A percentile compares a stretch with the other conserved stretches of the same genome.
These are phyloP conservation scores for Kurtzmaniella cleridarum DNA, from an alignment of 805 yeast species.

Conservation along the genomic window DNA sequence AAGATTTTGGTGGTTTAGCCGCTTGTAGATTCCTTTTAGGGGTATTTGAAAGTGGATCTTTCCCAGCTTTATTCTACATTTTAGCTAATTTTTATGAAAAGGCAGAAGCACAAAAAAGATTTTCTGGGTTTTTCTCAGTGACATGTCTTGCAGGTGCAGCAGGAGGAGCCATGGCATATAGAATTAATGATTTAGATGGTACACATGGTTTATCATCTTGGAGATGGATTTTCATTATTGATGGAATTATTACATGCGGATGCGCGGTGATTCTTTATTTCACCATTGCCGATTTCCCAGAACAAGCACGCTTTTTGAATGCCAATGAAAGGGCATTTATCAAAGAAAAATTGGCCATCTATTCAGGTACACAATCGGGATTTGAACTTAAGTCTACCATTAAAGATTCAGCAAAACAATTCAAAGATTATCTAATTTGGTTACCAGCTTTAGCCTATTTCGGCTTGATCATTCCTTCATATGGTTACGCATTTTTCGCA, in stretches of 20 bases:
- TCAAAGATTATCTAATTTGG: conserved; percentile 58
- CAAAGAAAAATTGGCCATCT: conserved; percentile 54
- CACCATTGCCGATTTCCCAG: conserved; percentile 67
- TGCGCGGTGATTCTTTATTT: conserved; percentile 37
- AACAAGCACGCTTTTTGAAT: conserved; percentile 50
- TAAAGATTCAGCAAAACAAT: conserved; percentile 41
- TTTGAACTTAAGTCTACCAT: conserved; percentile 43
- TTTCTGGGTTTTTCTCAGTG: conserved; percentile 63
- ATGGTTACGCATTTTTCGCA: conserved; percentile 71
- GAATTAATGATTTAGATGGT: conserved; percentile 50
- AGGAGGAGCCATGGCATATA: conserved; percentile 68
- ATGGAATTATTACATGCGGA: conserved; percentile 36
- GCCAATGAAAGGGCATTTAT: conserved; percentile 48
- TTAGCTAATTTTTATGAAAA: conserved; percentile 62
- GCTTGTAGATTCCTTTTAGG: conserved; percentile 66
- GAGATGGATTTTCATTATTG: conserved; percentile 50
- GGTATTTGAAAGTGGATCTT: conserved; percentile 63
- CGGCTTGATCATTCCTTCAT: conserved; percentile 64
- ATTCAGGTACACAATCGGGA: conserved; percentile 39
- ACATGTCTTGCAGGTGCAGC: conserved; percentile 77
- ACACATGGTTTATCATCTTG: conserved; percentile 38
- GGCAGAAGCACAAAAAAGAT: conserved; percentile 62
- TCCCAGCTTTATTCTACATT: conserved; percentile 71
- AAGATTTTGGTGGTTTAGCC: conserved; percentile 52
- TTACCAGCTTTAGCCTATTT: conserved; percentile 58